phyloP scores from a whole-genome alignment of 2,329 filamentous ascomycete species.

The Didymella pomorum region DNA sequence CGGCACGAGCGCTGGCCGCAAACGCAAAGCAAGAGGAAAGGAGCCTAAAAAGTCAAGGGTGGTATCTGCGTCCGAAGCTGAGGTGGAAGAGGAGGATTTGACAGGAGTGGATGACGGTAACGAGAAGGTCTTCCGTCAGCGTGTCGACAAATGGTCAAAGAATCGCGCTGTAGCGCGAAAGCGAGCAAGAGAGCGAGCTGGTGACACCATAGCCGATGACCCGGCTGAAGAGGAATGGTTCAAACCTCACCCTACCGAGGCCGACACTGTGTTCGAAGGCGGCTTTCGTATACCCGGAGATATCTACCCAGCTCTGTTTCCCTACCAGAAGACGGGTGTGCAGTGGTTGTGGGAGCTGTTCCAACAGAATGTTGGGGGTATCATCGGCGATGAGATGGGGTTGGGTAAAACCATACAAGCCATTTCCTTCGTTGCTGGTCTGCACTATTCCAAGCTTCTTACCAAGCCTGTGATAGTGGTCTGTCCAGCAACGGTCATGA shows the following conservation, averaged over 20 bases:
- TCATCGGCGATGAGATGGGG: slow-evolving; percentile 98
- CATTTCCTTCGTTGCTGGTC: slow-evolving; percentile 83
- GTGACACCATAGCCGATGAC: slow-evolving; percentile 37
- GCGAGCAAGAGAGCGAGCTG: slow-evolving; percentile 52
- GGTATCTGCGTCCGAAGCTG: slow-evolving; percentile 25
- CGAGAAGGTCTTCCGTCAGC: slow-evolving; percentile 77
- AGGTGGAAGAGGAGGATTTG: slow-evolving; percentile 60
- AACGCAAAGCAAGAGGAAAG: slow-evolving; percentile 49
- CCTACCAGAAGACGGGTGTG: slow-evolving; percentile 96
- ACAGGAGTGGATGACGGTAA: slow-evolving; percentile 85
- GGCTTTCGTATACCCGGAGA: slow-evolving; percentile 87
- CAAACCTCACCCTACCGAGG: slow-evolving; percentile 81
- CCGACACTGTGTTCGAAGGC: slow-evolving; percentile 78
- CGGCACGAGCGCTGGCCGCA: slow-evolving; percentile 35
- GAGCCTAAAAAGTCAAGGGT: slow-evolving; percentile 34
- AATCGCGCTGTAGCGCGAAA: slow-evolving; percentile 68
- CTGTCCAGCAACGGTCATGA: slow-evolving; percentile 91
- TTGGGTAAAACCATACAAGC: slow-evolving; percentile 91
- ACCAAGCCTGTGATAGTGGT: slow-evolving; percentile 88
- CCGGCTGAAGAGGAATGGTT: slow-evolving; percentile 73
- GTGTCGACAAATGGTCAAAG: slow-evolving; percentile 78
- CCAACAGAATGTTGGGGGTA: slow-evolving; percentile 87
- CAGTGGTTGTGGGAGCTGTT: slow-evolving; percentile 96
- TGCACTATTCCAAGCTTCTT: slow-evolving; percentile 90
- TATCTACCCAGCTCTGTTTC: slow-evolving; percentile 89